These are phyloP conservation scores for Colletotrichum sp. DNA, from an alignment of 2,329 filamentous ascomycete genomes.

Conservation along the genomic window DNA sequence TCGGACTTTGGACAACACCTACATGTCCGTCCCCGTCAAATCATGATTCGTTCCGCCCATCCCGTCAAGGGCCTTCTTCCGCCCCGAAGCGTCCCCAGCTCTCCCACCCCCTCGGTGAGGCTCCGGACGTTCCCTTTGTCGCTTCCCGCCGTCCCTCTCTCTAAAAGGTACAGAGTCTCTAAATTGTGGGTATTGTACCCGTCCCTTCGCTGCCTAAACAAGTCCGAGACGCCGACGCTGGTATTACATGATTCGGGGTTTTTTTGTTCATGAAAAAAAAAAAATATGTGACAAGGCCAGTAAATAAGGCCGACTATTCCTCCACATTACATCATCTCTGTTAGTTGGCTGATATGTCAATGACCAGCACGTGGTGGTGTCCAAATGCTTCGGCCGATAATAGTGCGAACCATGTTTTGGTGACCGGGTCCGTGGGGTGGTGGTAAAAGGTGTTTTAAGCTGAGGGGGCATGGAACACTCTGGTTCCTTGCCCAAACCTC, in stretches of 20 bases:
- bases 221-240: conserved; percentile 23
- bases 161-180: background rate
- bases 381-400: background rate
- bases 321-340: conserved; percentile 5
- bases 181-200: conserved; percentile 1
- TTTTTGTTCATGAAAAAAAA: background rate
- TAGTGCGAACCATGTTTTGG: background rate
- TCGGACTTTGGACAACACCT: background rate
- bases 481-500: background rate
- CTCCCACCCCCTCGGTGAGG: background rate
- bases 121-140: background rate
- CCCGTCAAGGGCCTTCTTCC: background rate
- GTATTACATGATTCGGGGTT: background rate
- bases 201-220: conserved; percentile 8
- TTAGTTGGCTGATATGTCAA: background rate
- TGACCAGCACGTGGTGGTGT: background rate
- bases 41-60: conserved; percentile 18
- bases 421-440: background rate
- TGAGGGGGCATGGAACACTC: background rate
- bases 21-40: background rate
- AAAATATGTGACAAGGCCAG: background rate
- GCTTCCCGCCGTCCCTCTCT: background rate
- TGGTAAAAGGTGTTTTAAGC: background rate
- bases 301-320: background rate
- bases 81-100: background rate